phyloP scores from a whole-genome alignment of 2,329 filamentous ascomycete species.

The Cordyceps cicadae region DNA sequence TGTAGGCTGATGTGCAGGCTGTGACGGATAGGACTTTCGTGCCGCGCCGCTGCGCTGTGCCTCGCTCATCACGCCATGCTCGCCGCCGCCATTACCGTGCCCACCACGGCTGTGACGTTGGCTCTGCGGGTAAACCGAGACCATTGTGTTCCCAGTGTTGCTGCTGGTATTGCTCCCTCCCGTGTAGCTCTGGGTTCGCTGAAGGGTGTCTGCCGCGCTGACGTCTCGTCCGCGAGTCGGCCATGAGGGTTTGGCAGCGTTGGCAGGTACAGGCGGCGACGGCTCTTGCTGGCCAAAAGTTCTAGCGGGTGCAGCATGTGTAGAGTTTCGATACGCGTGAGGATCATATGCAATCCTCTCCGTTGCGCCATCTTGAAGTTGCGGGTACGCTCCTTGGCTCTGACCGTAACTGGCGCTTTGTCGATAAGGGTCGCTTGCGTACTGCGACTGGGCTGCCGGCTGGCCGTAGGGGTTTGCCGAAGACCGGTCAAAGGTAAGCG shows the following conservation, averaged over 20 bases:
- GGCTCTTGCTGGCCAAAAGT: not conserved
- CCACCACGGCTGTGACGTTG: not conserved
- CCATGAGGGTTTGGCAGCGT: not conserved
- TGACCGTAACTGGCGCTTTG: conserved; percentile 2
- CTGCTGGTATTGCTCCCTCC: not conserved
- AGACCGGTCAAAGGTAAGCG: not conserved
- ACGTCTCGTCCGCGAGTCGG: not conserved
- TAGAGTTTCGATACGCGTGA: not conserved
- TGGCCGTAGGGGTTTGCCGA: not conserved
- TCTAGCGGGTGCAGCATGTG: not conserved
- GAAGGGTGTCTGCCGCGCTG: not conserved
- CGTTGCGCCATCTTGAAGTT: not conserved
- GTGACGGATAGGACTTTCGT: not conserved
- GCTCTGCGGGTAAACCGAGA: not conserved
- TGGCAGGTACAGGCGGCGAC: not conserved
- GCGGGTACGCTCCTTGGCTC: conserved; percentile 1
- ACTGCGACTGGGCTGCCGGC: not conserved
- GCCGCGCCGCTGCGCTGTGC: not conserved
- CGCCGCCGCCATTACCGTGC: not conserved
- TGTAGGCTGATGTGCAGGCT: not conserved
- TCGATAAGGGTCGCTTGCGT: not conserved
- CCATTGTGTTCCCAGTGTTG: not conserved
- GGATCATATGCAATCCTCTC: conserved; percentile 5
- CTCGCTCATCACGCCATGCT: not conserved
- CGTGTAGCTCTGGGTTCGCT: not conserved